Conservation (phyloP, 306 rosid genomes). For the Trifolium dubium region DNA sequence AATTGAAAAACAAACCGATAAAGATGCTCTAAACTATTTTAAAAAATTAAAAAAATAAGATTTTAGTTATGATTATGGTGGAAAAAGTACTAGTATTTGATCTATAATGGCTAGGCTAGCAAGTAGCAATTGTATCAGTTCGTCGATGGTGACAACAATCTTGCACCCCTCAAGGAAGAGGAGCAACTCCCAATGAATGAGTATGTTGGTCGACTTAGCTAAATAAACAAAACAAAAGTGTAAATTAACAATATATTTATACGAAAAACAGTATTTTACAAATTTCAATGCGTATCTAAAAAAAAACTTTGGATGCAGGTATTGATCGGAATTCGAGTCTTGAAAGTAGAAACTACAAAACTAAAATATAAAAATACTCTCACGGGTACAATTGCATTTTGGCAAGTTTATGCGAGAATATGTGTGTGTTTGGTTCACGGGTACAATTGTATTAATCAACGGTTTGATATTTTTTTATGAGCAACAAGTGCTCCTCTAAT, state of each 20-base stretch:
- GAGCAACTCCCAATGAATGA: slow-evolving; percentile 46
- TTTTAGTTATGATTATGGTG: too few species aligned
- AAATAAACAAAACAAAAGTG: background rate
- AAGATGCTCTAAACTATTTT: too few species aligned
- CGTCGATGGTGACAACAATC: background rate
- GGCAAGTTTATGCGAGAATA: slow-evolving; percentile 45
- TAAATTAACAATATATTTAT: background rate
- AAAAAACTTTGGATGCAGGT: slow-evolving; percentile 1
- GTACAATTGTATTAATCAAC: background rate
- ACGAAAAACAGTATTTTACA: background rate
- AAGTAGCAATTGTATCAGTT: slow-evolving; percentile 3
- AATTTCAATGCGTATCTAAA: background rate
- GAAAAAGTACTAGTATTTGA: too few species aligned
- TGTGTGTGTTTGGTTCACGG: too few species aligned
- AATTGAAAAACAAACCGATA: too few species aligned
- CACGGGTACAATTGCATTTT: slow-evolving; percentile 26
- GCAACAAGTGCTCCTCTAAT: too few species aligned
- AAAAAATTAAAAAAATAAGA: too few species aligned
- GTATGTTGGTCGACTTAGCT: slow-evolving; percentile 68
- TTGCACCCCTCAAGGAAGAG: slow-evolving; percentile 7
- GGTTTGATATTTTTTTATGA: background rate
- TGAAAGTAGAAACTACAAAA: background rate
- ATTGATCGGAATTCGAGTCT: slow-evolving; percentile 16
- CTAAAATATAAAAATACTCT: slow-evolving; percentile 4
- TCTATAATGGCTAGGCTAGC: background rate